Evolutionary conservation across 352 stramenopile species (phyloP).

Genomic region (Saprolegnia diclina): DNA sequence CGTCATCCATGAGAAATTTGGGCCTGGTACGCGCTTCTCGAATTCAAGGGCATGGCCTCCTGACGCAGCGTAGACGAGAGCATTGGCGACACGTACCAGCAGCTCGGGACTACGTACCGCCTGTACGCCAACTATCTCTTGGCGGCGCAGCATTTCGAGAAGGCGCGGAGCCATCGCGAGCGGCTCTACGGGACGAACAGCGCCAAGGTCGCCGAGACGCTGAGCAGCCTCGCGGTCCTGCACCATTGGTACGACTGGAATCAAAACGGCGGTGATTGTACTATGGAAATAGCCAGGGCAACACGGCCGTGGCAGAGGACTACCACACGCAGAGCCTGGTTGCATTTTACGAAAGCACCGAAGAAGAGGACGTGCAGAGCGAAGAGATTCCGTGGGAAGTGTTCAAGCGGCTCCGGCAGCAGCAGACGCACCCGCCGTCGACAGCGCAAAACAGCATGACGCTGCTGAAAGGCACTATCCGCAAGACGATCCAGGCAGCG

Average conservation of each 20-base stretch:
- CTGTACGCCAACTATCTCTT: constrained; percentile 47
- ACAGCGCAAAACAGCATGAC: constrained; percentile 55
- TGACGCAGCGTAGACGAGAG: constrained; percentile 41
- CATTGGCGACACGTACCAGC: constrained; percentile 56
- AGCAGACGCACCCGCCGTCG: constrained; percentile 41
- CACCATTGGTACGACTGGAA: constrained; percentile 36
- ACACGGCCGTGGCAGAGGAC: constrained; percentile 33
- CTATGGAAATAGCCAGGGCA: constrained; percentile 7
- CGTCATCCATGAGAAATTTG: constrained; percentile 80
- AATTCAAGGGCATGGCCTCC: too few relatives aligned
- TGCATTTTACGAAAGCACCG: constrained; percentile 42
- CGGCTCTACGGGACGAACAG: constrained; percentile 44
- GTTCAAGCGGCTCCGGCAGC: constrained; percentile 68
- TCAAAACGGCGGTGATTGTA: not conserved
- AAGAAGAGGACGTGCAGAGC: constrained; percentile 65
- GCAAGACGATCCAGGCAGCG: constrained; percentile 42
- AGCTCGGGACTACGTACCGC: constrained; percentile 62
- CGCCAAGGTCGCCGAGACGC: constrained; percentile 66
- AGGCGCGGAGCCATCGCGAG: constrained; percentile 43
- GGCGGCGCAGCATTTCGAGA: constrained; percentile 52
- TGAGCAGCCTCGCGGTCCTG: constrained; percentile 69
- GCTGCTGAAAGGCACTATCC: constrained; percentile 55
- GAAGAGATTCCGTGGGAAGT: constrained; percentile 73
- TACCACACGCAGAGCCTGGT: constrained; percentile 56
- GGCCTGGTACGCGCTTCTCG: constrained; percentile 40